Base-by-base conservation (phyloP, 2,329 filamentous ascomycete genomes). In the Claviceps pusilla region DNA sequence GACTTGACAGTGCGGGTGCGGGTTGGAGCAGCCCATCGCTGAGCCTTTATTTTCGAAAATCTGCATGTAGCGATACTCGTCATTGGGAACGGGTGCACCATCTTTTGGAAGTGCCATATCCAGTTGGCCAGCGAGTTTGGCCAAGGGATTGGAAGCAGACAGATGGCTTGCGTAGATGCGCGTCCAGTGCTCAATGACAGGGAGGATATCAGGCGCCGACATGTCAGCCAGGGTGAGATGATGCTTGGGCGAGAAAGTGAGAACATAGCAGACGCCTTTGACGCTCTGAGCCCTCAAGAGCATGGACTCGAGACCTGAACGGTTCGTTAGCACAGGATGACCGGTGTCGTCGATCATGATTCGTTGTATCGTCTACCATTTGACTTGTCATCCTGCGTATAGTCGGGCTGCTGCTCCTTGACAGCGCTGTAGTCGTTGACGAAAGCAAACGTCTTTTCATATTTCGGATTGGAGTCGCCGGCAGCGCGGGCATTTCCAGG, bases 11-110 rank as follows among this genome's bases (percentile, higher is more conserved):
- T 98, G 93, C 0, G 93, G 93, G 68, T 98, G 93, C 0, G 93
- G 93, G 68, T 98, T 98, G 1, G 91, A 97, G 74, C 93, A 98
- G 52, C 93, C 93, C 93, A 98, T 98, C 11, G 91, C 89, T 1
- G 87, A 83, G 52, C 93, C 93, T 72, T 98, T 98, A 75, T 98
- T 98, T 73, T 98, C 93, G 59, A 98, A 98, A 59, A 98, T 97
- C 67, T 98, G 93, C 90, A 98, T 96, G 72, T 95, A 97, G 53
- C 86, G 82, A 63, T 95, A 89, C 69, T 95, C 88, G 53, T 86
- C 79, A 52, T 77, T 81, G 4, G 89, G 84, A 1, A 62, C 48
- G 6, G 69, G 69, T 10, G 67, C 65, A 12, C 64, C 64, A 6
- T 70, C 66, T 19, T 59, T 66, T 37, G 63, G 50, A 65, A 74